Conservation (phyloP, 176 grass and related monocot species). For the Phragmites australis region DNA sequence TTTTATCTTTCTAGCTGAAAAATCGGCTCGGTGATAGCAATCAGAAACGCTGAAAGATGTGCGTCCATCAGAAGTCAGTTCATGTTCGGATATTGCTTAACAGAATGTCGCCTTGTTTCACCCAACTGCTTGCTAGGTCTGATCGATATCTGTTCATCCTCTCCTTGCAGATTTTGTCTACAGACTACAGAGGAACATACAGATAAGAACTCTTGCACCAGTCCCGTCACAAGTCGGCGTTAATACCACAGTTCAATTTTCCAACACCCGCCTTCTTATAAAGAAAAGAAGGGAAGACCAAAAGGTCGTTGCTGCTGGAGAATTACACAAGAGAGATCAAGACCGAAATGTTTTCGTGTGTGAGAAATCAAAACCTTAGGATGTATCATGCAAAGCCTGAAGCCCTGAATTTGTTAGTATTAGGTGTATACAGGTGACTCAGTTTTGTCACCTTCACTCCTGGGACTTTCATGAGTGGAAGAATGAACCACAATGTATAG, state of each 20-base stretch:
- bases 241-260: neutral
- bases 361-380: neutral
- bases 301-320: neutral
- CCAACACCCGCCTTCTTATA: neutral
- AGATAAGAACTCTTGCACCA: neutral
- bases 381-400: neutral
- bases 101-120: neutral
- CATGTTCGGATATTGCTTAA: constrained; percentile 6
- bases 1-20: constrained; percentile 37
- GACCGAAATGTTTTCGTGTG: neutral
- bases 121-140: neutral
- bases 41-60: constrained; percentile 28
- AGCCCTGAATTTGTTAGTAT: neutral
- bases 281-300: neutral
- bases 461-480: neutral
- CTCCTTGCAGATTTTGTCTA: neutral
- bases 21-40: constrained; percentile 5
- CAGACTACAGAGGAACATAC: constrained; percentile 2
- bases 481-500: neutral
- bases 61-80: constrained; percentile 20
- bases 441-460: neutral
- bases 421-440: neutral
- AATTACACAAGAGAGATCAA: neutral
- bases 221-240: neutral
- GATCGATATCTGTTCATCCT: neutral